Conservation (phyloP, 257 asterid species). For the Gentiana straminea region DNA sequence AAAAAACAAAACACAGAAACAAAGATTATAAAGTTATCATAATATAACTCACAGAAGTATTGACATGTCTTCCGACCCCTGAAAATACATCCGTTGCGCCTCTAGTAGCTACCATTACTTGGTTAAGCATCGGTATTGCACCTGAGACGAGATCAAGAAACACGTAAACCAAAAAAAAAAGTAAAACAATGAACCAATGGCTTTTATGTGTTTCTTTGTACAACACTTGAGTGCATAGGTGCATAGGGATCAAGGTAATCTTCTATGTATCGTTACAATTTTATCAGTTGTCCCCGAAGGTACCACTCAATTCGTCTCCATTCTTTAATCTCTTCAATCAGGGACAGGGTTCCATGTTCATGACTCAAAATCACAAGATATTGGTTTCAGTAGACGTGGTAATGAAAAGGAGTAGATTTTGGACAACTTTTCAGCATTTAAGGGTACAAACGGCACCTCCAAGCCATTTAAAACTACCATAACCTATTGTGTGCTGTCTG, state of each 20-base stretch:
- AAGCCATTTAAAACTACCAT: no score
- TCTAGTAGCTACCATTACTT: slow-evolving; percentile 82
- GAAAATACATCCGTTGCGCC: slow-evolving; percentile 98
- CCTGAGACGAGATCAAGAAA: slow-evolving; percentile 32
- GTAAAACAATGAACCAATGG: slow-evolving; percentile 2
- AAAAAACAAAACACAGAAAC: not conserved
- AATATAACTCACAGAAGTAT: slow-evolving; percentile 52
- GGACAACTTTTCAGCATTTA: no score
- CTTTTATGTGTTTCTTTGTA: not conserved
- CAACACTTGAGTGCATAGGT: not conserved
- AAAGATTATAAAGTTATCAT: slow-evolving; percentile 1
- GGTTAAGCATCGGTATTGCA: slow-evolving; percentile 77
- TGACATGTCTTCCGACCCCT: slow-evolving; percentile 73
- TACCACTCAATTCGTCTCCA: no score
- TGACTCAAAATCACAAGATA: no score
- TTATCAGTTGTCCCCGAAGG: not conserved
- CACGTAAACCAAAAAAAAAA: slow-evolving; percentile 10
- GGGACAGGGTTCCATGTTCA: no score
- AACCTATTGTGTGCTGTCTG: no score
- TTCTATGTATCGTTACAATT: not conserved
- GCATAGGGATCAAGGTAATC: not conserved
- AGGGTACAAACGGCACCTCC: no score
- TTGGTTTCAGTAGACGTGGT: no score
- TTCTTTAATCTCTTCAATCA: no score
- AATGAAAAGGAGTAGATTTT: no score